Evolutionary conservation across 345 rosid species (phyloP), one percentile per base, ranked within the genome.

Genomic region (Populus ilicifolia): DNA sequence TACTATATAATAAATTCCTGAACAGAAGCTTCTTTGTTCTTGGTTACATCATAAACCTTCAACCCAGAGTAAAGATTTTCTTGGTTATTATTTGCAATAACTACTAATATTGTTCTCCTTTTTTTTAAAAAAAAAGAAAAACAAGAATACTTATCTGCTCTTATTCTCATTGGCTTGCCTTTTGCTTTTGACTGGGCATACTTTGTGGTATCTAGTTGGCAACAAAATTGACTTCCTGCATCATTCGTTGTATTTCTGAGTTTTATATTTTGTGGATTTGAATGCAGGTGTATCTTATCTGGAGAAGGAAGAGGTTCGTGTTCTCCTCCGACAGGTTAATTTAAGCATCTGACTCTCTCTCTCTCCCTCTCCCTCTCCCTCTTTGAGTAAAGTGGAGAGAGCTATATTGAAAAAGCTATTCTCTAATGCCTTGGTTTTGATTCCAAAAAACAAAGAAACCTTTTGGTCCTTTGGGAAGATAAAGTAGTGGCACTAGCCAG

Each of bases 301-400:
- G 20, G 98, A 93, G 93, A 95, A 95, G 86, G 98, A 92, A 88
- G 98, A 95, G 83, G 97, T 95, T 21, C 97, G 99, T 64, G 72
- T 89, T 63, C 93, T 91, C 77, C 93, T 95, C 78, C 87, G 94
- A 67, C 89, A 93, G 99, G 99, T 95, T 81, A 69, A 80, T 83
- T 79, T 35, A 67, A 61, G 72, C 75, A 66, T 76, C 76, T 85
- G 18, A 12, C 52, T n/a, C 44, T 52, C 33, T 46, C 10, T 38
- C 46, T 10, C 62, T 56, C 10, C 9, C 63, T 56, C 63, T 41
- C 27, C 1, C 46, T 10, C 62, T 56, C 10, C 9, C 63, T 56
- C 63, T 41, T 41, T 0, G 13, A 14, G 63, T n/a, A 56, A n/a
- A 56, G 13, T n/a, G 14, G 29, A 56, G 63, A 56, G 63, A 56